Conservation (phyloP, 2,329 filamentous ascomycete species). For the Biscogniauxia sp. region DNA sequence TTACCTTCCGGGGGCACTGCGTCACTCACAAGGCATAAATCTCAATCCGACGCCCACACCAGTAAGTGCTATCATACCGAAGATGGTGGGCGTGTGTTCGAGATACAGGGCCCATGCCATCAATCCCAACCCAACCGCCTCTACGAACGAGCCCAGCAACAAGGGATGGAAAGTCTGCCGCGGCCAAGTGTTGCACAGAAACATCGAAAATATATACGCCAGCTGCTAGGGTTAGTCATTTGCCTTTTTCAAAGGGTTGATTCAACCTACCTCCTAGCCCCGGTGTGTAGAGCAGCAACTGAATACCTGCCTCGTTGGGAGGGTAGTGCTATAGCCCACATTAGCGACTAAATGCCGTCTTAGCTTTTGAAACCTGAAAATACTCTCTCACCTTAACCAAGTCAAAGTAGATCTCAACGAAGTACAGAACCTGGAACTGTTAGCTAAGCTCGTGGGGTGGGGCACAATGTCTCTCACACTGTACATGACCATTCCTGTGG, state of each 20-base stretch:
- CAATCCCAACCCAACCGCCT: conserved; percentile 57
- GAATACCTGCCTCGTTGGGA: conserved; percentile 48
- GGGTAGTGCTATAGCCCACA: conserved; percentile 40
- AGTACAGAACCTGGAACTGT: conserved; percentile 55
- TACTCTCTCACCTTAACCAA: conserved; percentile 44
- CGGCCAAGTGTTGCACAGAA: conserved; percentile 59
- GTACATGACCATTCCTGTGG: conserved; percentile 55
- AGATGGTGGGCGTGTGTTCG: conserved; percentile 50
- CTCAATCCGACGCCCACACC: conserved; percentile 62
- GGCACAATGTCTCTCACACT: conserved; percentile 32
- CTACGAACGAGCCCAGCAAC: conserved; percentile 53
- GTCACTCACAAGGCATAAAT: conserved; percentile 53
- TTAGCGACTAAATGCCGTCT: background rate
- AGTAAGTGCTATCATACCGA: conserved; percentile 64
- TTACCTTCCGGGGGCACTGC: background rate
- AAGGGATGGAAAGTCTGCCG: conserved; percentile 61
- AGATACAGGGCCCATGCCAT: conserved; percentile 55
- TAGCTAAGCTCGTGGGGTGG: conserved; percentile 36
- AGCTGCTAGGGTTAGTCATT: conserved; percentile 25
- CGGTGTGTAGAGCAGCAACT: conserved; percentile 63
- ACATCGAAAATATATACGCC: conserved; percentile 59
- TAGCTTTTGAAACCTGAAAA: background rate
- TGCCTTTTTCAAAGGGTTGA: background rate
- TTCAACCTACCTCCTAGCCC: conserved; percentile 52
- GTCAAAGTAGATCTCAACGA: conserved; percentile 66